These are phyloP conservation scores for Pleurotus pulmonarius DNA, from an alignment of 768 basidiomycete species.

Conservation along the genomic window DNA sequence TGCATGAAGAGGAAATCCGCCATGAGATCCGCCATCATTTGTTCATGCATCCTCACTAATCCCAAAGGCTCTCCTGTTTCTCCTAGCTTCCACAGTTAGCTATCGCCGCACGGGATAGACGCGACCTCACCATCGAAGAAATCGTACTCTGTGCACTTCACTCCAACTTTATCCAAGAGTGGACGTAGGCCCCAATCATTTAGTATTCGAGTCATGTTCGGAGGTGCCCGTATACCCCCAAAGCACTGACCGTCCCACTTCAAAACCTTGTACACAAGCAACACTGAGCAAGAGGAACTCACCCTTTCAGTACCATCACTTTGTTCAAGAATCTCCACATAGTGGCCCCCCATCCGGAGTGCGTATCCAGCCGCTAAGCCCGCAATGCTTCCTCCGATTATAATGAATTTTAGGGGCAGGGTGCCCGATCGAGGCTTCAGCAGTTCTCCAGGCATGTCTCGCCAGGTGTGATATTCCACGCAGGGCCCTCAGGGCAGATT, in stretches of 20 bases:
- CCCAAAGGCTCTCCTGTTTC: conserved; percentile 42
- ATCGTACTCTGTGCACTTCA: conserved; percentile 27
- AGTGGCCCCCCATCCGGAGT: conserved; percentile 54
- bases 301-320: conserved; percentile 38
- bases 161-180: conserved; percentile 32
- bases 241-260: neutral
- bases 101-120: neutral
- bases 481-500: neutral
- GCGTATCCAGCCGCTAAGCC: conserved; percentile 56
- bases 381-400: conserved; percentile 46
- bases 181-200: conserved; percentile 53
- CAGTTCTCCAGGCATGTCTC: conserved; percentile 4
- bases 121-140: conserved; percentile 21
- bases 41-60: conserved; percentile 40
- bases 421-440: neutral
- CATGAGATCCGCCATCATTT: conserved; percentile 38
- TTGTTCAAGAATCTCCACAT: conserved; percentile 55
- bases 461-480: neutral
- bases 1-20: conserved; percentile 28
- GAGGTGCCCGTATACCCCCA: conserved; percentile 32
- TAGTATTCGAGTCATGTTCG: conserved; percentile 55
- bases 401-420: conserved; percentile 28
- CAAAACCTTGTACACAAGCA: neutral
- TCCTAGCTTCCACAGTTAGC: conserved; percentile 25
- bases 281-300: conserved; percentile 12